Evolutionary conservation across 2,329 filamentous ascomycete species (phyloP), one percentile per base, ranked within the genome.

Genomic region (Aspergillus costaricaensis): DNA sequence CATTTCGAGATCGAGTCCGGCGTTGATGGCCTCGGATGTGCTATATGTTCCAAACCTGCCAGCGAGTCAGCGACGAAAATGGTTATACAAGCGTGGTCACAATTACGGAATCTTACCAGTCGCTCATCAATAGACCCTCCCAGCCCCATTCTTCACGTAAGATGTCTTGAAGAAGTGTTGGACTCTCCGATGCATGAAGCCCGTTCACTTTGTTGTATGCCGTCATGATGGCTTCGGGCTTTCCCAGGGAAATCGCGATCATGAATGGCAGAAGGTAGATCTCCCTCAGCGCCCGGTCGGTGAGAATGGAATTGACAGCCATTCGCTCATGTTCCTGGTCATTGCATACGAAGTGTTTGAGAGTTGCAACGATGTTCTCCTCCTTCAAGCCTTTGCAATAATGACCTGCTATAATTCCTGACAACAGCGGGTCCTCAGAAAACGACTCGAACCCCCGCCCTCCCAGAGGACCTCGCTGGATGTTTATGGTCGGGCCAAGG

Each of bases 361-460:
- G 86, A 0, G 90, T 91, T n/a, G 91, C 89, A 9, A 88, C 86
- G 43, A 95, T 83, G 1, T 88, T 88, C 61, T 86, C 87, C n/a
- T 88, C 87, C 70, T 95, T 91, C 58, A 90, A 80, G 4, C 89
- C 89, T 47, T 85, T 86, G 69, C 91, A 88, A 62, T 91, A 90
- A 59, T 88, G 84, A 2, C 88, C 85, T 14, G 89, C 88, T 61
- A 92, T 78, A 64, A 88, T 89, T 38, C 90, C 90, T 0, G 90
- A 91, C 10, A 95, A 81, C 7, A 88, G 83, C 0, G 91, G 91
- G 66, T 95, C 91, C 73, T 95, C 91, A 0, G 90, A 92, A 73
- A 92, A 94, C 0, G 90, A 92, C 75, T 95, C 91, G 66, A 94
- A 95, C 64, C 92, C 92, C 60, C 91, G 84, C 15, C 91, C 91